A percentile compares a stretch with the other conserved stretches of the same genome.
phyloP scores from a whole-genome alignment of 2,329 filamentous ascomycete species.

The Talaromyces sp. region DNA sequence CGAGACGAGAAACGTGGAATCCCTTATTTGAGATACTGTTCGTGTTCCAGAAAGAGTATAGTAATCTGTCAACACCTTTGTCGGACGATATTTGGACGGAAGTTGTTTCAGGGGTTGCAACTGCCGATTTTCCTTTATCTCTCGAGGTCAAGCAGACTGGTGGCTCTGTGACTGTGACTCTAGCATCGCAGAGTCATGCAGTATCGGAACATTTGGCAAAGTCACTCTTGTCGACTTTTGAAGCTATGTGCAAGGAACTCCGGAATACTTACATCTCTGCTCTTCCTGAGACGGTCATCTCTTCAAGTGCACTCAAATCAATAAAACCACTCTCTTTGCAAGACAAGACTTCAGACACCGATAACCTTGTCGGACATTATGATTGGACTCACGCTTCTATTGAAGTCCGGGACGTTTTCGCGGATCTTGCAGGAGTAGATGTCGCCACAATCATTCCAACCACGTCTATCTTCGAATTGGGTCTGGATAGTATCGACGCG shows the following conservation, averaged over 20 bases:
- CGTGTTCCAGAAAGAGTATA: constrained; percentile 65
- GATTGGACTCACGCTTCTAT: constrained; percentile 57
- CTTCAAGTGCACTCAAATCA: neutral
- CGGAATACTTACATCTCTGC: constrained; percentile 27
- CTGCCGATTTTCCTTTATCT: constrained; percentile 70
- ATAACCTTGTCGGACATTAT: constrained; percentile 38
- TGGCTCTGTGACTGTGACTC: constrained; percentile 51
- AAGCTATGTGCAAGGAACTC: constrained; percentile 37
- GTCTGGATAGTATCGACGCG: constrained; percentile 86
- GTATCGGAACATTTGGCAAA: constrained; percentile 34
- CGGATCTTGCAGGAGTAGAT: constrained; percentile 56
- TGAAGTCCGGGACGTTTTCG: constrained; percentile 59
- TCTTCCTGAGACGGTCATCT: constrained; percentile 16
- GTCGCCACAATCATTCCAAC: constrained; percentile 51
- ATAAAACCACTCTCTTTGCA: neutral
- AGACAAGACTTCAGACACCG: neutral
- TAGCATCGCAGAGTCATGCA: constrained; percentile 56
- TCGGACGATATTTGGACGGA: constrained; percentile 52
- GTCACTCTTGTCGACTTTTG: constrained; percentile 44
- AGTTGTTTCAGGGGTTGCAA: constrained; percentile 42
- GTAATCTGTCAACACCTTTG: constrained; percentile 22
- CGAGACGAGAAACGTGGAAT: constrained; percentile 51
- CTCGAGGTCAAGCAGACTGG: constrained; percentile 64
- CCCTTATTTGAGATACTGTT: constrained; percentile 77
- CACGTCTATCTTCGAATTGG: constrained; percentile 72